Evolutionary conservation across 768 basidiomycete genomes (phyloP).

Genomic region (Suillus tomentosus): DNA sequence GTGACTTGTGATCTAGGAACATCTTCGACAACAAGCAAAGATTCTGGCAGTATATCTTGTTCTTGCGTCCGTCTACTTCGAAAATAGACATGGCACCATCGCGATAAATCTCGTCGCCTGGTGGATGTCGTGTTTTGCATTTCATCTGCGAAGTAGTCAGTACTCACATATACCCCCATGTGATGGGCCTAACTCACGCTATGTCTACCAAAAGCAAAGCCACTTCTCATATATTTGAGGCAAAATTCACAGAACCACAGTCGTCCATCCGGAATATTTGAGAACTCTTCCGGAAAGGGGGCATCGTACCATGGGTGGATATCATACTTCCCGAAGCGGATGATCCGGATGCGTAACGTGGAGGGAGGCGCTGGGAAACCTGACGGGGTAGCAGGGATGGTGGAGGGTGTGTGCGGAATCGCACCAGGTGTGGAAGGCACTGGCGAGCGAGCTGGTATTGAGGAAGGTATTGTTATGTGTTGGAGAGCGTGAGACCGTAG

Average conservation of each 20-base stretch:
- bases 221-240: conserved; percentile 96
- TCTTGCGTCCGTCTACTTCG: conserved; percentile 97
- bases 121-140: conserved; percentile 93
- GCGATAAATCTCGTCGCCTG: conserved; percentile 97
- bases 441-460: conserved; percentile 35
- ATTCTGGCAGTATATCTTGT: conserved; percentile 99
- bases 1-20: conserved; percentile 98
- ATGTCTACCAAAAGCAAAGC: conserved; percentile 84
- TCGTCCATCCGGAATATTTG: conserved; percentile 85
- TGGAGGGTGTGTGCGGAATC: conserved; percentile 36
- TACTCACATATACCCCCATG: conserved; percentile 14
- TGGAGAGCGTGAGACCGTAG: conserved; percentile 59
- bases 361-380: conserved; percentile 31
- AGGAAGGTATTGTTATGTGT: conserved; percentile 33
- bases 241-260: conserved; percentile 99
- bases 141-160: conserved; percentile 64
- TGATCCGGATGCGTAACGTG: conserved; percentile 75
- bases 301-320: conserved; percentile 99
- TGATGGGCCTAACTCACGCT: conserved; percentile 51
- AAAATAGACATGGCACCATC: conserved; percentile 89
- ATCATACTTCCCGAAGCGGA: conserved; percentile 89
- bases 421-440: conserved; percentile 39
- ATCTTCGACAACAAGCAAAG: conserved; percentile 96
- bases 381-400: conserved; percentile 32
- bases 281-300: conserved; percentile 97